A percentile compares a stretch with the other conserved stretches of the same genome.
Conservation (phyloP, 139 green algal genomes). For the Tetraselmis chui region DNA sequence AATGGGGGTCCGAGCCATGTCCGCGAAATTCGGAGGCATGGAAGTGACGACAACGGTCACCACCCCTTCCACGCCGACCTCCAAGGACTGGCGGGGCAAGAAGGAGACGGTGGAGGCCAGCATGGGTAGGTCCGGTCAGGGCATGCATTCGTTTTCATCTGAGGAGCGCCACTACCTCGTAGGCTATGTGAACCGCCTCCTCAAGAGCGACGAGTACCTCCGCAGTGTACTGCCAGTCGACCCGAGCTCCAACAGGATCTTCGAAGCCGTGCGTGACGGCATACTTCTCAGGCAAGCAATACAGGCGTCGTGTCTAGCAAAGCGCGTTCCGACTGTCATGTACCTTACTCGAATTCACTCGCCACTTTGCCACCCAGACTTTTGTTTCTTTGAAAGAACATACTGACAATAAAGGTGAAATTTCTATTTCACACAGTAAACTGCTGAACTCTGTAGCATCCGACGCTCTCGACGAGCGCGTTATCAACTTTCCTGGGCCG, state of each 20-base stretch:
- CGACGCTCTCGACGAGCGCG: slow-evolving; percentile 27
- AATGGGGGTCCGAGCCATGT: not conserved
- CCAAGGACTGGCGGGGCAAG: not conserved
- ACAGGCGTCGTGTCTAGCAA: no score
- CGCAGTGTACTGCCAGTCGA: not conserved
- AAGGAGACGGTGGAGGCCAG: not conserved
- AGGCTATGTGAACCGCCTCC: not conserved
- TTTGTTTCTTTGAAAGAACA: no score
- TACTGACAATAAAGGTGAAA: no score
- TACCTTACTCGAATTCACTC: no score
- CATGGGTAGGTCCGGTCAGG: not conserved
- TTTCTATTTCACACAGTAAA: slow-evolving; percentile 20
- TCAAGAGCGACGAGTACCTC: not conserved
- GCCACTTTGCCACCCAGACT: no score
- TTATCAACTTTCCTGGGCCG: slow-evolving; percentile 13
- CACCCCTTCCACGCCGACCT: not conserved
- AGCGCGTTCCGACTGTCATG: no score
- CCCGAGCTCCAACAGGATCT: not conserved
- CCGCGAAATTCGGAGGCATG: no score
- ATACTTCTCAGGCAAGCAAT: not conserved
- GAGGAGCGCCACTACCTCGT: not conserved
- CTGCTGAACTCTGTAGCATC: slow-evolving; percentile 24
- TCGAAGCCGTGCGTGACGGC: not conserved
- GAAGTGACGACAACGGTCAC: not conserved
- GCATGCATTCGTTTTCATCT: not conserved